Evolutionary conservation across 257 asterid species (phyloP).

Genomic region (Salvia rosmarinus): DNA sequence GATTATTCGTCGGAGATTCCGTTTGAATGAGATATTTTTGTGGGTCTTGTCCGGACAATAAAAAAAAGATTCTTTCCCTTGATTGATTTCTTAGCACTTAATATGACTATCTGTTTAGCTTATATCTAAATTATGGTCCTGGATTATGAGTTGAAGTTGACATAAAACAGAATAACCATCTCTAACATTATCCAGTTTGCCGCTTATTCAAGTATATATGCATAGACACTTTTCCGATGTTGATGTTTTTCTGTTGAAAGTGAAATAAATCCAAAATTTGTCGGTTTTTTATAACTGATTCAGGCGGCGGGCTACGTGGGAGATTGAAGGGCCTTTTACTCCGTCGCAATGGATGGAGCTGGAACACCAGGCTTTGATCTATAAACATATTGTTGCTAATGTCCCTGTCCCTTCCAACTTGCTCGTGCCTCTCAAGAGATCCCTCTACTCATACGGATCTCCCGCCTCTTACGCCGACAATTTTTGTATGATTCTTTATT

Average conservation of each 20-base stretch:
- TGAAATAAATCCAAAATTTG: conserved; percentile 1
- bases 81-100: not conserved
- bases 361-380: conserved; percentile 90
- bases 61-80: not conserved
- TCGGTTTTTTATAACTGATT: conserved; percentile 26
- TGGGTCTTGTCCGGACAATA: conserved; percentile 27
- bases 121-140: not conserved
- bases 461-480: conserved; percentile 65
- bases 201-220: not conserved
- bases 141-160: conserved; percentile 7
- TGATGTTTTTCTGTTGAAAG: not conserved
- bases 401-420: conserved; percentile 82
- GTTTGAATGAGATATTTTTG: conserved; percentile 20
- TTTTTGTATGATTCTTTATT: conserved; percentile 52
- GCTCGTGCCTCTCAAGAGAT: conserved; percentile 70
- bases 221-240: not conserved
- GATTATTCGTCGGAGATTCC: conserved; percentile 12
- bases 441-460: conserved; percentile 64
- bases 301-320: conserved; percentile 54
- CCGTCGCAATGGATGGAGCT: conserved; percentile 96
- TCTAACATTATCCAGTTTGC: not conserved
- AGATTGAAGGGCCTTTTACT: conserved; percentile 75
- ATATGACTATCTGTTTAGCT: not conserved
- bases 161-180: not conserved
- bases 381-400: conserved; percentile 76